These are phyloP conservation scores for Phalaenopsis aphrodite DNA, from an alignment of 106 monocot genomes.

Conservation along the genomic window DNA sequence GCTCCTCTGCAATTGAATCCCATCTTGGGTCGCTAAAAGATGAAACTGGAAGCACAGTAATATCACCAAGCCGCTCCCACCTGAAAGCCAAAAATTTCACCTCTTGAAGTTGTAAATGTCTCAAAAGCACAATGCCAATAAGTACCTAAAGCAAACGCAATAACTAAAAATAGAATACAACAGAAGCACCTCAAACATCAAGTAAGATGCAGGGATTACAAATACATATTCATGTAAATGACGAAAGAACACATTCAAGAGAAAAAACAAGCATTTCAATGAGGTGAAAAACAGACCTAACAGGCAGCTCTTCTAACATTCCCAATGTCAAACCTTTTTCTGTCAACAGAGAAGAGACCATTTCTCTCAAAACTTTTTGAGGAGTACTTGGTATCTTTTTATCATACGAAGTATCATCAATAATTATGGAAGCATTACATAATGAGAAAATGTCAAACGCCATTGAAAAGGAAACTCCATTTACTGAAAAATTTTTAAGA, in stretches of 20 bases:
- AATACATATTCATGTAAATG: conserved; percentile 1
- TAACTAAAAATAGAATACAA: neutral
- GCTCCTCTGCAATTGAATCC: conserved; percentile 57
- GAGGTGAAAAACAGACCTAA: conserved; percentile 37
- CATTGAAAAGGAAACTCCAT: conserved; percentile 25
- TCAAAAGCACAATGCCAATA: neutral
- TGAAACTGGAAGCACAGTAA: conserved; percentile 77
- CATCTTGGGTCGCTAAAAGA: conserved; percentile 78
- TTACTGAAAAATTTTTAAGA: conserved; percentile 10
- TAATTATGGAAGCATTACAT: conserved; percentile 37
- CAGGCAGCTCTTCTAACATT: conserved; percentile 63
- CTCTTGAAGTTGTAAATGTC: neutral
- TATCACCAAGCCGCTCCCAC: conserved; percentile 95
- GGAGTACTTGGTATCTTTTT: conserved; percentile 42
- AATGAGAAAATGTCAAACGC: conserved; percentile 37
- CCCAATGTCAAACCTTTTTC: conserved; percentile 33
- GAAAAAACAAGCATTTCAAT: neutral
- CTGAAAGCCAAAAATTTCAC: conserved; percentile 25
- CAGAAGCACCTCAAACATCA: neutral
- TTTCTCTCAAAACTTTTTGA: conserved; percentile 56
- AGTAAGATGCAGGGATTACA: neutral
- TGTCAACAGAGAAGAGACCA: conserved; percentile 43
- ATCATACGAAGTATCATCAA: conserved; percentile 20
- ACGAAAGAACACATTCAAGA: neutral
- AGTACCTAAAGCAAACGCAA: neutral